Evolutionary conservation across 257 asterid genomes (phyloP).

Genomic region (Ilex asprella): DNA sequence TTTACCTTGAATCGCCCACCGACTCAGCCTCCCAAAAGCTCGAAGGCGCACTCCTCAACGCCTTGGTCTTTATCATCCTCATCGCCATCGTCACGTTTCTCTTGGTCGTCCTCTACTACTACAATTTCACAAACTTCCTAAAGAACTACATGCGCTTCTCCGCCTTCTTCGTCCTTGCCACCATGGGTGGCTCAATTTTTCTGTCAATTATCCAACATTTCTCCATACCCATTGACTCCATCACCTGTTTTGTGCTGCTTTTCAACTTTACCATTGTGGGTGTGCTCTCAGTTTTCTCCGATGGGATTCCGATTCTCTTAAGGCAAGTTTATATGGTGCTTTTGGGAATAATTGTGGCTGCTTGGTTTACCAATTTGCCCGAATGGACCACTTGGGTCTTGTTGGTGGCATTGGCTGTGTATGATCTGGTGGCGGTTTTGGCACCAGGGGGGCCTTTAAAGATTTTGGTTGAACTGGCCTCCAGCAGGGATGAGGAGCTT

Average conservation of each 20-base stretch:
- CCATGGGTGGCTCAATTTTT: conserved; percentile 80
- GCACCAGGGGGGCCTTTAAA: conserved; percentile 96
- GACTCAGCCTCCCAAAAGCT: conserved; percentile 70
- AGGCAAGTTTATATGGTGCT: conserved; percentile 75
- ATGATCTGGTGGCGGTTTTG: conserved; percentile 81
- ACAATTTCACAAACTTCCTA: conserved; percentile 75
- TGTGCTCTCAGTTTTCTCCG: conserved; percentile 66
- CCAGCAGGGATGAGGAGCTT: conserved; percentile 74
- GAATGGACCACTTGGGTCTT: conserved; percentile 97
- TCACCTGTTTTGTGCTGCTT: conserved; percentile 48
- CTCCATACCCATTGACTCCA: conserved; percentile 61
- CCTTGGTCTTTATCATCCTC: conserved; percentile 67
- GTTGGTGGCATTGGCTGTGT: conserved; percentile 80
- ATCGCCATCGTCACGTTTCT: conserved; percentile 73
- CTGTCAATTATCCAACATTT: conserved; percentile 60
- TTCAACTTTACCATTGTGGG: conserved; percentile 71
- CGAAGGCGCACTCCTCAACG: conserved; percentile 76
- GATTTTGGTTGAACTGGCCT: conserved; percentile 83
- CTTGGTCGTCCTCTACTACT: conserved; percentile 73
- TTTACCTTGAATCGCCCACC: conserved; percentile 70
- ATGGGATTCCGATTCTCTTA: conserved; percentile 67
- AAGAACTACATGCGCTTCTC: conserved; percentile 79
- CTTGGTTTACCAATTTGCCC: conserved; percentile 84
- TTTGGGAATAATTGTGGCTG: conserved; percentile 84
- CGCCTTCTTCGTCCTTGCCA: conserved; percentile 54